Evolutionary conservation across 768 basidiomycete species (phyloP).

Genomic region (Leccinum imitatum): DNA sequence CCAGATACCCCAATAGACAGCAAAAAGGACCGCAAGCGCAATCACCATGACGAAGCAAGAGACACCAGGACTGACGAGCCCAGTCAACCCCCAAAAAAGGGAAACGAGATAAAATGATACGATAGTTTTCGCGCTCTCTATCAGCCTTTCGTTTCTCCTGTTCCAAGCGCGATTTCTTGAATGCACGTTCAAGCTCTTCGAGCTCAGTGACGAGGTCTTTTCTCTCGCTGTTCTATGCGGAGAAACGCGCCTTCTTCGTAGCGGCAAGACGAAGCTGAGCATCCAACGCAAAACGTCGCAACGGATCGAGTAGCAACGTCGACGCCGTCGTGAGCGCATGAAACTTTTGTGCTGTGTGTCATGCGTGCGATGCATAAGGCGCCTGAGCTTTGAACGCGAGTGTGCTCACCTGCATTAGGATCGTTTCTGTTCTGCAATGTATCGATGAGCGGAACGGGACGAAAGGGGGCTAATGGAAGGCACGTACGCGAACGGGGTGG

Average conservation of each 20-base stretch:
- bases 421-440: slow-evolving; percentile 68
- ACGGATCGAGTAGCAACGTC: slow-evolving; percentile 77
- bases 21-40: too few species aligned
- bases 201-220: slow-evolving; percentile 75
- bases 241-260: slow-evolving; percentile 68
- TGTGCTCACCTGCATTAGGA: slow-evolving; percentile 62
- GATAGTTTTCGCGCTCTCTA: slow-evolving; percentile 61
- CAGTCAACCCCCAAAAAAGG: too few species aligned
- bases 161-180: slow-evolving; percentile 70
- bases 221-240: slow-evolving; percentile 68
- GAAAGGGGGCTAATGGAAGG: slow-evolving; percentile 12
- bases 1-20: too few species aligned
- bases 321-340: slow-evolving; percentile 83
- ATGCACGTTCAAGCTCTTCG: slow-evolving; percentile 77
- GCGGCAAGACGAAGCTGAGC: slow-evolving; percentile 69
- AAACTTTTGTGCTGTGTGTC: slow-evolving; percentile 64
- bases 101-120: slow-evolving; percentile 39
- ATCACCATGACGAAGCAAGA: too few species aligned
- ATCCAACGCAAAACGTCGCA: slow-evolving; percentile 75
- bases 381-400: not conserved
- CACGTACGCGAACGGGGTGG: slow-evolving; percentile 78
- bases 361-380: not conserved
- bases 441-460: slow-evolving; percentile 12
- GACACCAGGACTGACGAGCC: too few species aligned
- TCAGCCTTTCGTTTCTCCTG: slow-evolving; percentile 56